Evolutionary conservation across 2,329 filamentous ascomycete genomes (phyloP), one percentile per base, ranked within the genome.

Genomic region (Hypoxylon sp.): DNA sequence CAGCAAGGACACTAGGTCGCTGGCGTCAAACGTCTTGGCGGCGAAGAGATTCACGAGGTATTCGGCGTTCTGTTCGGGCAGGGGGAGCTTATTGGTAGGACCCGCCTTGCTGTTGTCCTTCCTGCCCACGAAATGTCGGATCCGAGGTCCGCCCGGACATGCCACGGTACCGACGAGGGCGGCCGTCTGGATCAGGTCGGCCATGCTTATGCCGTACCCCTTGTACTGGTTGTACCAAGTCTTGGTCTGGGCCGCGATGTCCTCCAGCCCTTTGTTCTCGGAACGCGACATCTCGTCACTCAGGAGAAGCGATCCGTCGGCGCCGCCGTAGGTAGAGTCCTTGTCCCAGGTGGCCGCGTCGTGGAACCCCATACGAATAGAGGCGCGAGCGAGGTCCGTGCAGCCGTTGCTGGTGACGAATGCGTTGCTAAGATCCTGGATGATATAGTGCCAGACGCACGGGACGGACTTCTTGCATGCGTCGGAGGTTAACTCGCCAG

Each of bases 171-270:
- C 81, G 35, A 80, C 73, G 43, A 72, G 74, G 70, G 74, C 77
- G 2, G 77, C 80, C 46, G 83, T 78, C 66, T 83, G 80, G 35
- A 83, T 79, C 17, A 85, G 71, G 68, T 86, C 83, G 15, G 83
- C 83, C 61, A 81, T 79, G 9, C 75, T 73, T n/a, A 83, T 74
- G 13, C 67, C 69, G 55, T 74, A 70, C 4, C 58, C 51, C 10
- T 73, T 70, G 56, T 77, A 79, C 52, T 76, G 73, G 17, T 65
- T 57, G 48, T 75, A 76, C 63, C 81, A 75, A 1, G 60, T 55
- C 31, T 71, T 68, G 3, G 79, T 74, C 20, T 75, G 67, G 2
- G 55, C 58, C 4, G 75, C 75, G 35, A 81, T 78, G 6, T 66
- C 69, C 52, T 75, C 67, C 3, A 85, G 72, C 0, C 81, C 81